Percentiles rank a stretch among this genome's conserved stretches.
These are phyloP conservation scores for Tuctoria greenei DNA, from an alignment of 176 grass and related monocot species.

Conservation along the genomic window DNA sequence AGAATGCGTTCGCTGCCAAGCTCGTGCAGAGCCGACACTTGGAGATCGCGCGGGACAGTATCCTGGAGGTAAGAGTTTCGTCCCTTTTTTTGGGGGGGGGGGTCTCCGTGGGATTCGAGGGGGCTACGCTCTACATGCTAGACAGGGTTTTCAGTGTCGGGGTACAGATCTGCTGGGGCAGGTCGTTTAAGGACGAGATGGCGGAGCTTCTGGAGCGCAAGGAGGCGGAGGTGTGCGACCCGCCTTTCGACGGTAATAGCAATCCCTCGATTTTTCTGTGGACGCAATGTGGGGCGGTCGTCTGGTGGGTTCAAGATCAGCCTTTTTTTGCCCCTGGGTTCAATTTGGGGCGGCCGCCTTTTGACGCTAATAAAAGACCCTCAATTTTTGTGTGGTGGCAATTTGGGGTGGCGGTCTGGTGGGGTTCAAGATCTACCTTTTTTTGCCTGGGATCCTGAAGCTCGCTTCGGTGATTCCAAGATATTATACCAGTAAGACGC, in stretches of 20 bases:
- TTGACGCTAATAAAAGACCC: no score
- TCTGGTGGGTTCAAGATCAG: not conserved
- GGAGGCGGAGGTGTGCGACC: constrained; percentile 10
- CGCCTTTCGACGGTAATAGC: constrained; percentile 10
- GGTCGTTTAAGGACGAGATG: constrained; percentile 13
- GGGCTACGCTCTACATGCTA: not conserved
- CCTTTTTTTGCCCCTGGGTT: no score
- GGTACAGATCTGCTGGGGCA: constrained; percentile 22
- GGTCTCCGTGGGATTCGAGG: not conserved
- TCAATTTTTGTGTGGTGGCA: no score
- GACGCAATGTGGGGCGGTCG: no score
- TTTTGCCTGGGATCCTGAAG: not conserved
- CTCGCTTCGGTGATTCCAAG: not conserved
- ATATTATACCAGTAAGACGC: not conserved
- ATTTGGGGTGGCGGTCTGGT: no score
- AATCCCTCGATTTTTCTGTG: not conserved
- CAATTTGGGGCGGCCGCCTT: no score
- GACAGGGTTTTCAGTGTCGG: constrained; percentile 16
- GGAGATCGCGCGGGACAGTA: constrained; percentile 4
- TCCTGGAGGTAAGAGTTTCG: constrained; percentile 20
- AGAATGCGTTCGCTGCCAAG: constrained; percentile 26
- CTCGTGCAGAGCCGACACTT: constrained; percentile 4
- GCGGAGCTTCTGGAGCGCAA: constrained; percentile 31
- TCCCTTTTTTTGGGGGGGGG: not conserved
- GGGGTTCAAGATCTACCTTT: no score